Conservation (phyloP, 805 yeast genomes). For the Dipodascus geniculatus region DNA sequence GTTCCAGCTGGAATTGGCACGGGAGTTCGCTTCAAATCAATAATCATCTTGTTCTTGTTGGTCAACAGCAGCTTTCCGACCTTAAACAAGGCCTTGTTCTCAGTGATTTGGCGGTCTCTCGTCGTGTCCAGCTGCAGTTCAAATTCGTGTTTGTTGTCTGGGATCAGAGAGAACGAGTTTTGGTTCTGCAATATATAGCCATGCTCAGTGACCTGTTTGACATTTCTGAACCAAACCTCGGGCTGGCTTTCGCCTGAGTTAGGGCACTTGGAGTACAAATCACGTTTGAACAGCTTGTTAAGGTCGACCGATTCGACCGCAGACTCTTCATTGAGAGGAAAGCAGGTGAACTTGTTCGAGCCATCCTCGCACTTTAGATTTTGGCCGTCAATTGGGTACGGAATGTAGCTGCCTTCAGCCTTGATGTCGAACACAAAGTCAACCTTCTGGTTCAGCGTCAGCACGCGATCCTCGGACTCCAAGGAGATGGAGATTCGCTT, state of each 20-base stretch:
- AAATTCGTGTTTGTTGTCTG: not conserved
- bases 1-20: slow-evolving; percentile 9
- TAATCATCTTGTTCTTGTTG: not conserved
- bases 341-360: not conserved
- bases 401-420: not conserved
- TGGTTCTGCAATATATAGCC: not conserved
- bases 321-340: not conserved
- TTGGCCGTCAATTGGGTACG: not conserved
- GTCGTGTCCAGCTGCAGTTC: not conserved
- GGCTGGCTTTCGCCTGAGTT: not conserved
- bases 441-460: not conserved
- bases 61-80: not conserved
- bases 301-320: not conserved
- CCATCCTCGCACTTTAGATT: not conserved
- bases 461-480: not conserved
- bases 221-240: not conserved
- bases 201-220: not conserved
- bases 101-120: not conserved
- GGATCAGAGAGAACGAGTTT: not conserved
- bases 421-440: not conserved
- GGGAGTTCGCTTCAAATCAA: not conserved
- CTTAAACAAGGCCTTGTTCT: not conserved
- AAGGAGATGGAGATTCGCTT: not conserved
- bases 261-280: not conserved
- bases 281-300: not conserved